Conservation (phyloP, 768 basidiomycete species). For the Podaxis sp. region DNA sequence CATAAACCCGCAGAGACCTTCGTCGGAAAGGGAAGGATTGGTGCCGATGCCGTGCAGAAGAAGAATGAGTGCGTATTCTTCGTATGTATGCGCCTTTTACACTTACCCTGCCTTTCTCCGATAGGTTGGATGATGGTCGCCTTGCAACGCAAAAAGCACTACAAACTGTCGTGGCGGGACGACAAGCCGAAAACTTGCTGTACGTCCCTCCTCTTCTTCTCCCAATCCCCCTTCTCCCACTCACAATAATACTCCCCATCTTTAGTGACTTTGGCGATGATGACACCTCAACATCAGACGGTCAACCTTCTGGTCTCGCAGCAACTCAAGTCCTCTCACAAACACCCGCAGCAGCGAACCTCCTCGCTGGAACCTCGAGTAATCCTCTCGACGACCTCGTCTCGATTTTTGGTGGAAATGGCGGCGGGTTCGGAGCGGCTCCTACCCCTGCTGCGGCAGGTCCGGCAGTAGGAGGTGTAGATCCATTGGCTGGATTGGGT, state of each 20-base stretch:
- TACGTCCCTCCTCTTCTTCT: conserved; percentile 23
- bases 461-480: conserved; percentile 21
- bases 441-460: conserved; percentile 15
- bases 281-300: conserved; percentile 58
- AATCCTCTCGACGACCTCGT: conserved; percentile 94
- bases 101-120: conserved; percentile 4
- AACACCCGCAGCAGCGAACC: conserved; percentile 70
- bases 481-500: conserved; percentile 17
- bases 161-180: conserved; percentile 88
- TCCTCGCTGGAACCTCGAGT: conserved; percentile 75
- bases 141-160: conserved; percentile 77
- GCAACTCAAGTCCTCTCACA: conserved; percentile 72
- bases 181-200: conserved; percentile 93
- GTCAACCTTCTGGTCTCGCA: conserved; percentile 72
- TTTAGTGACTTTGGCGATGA: conserved; percentile 67
- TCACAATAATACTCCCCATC: neutral
- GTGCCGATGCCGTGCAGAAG: conserved; percentile 76
- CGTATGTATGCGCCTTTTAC: neutral
- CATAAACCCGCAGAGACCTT: conserved; percentile 98
- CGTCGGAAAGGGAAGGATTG: conserved; percentile 86
- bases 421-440: conserved; percentile 10
- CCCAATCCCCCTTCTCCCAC: neutral
- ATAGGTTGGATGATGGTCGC: conserved; percentile 65
- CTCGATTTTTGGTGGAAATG: conserved; percentile 67
- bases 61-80: conserved; percentile 50